Conservation (phyloP, 2,329 filamentous ascomycete genomes). For the Fusarium papillatum region DNA sequence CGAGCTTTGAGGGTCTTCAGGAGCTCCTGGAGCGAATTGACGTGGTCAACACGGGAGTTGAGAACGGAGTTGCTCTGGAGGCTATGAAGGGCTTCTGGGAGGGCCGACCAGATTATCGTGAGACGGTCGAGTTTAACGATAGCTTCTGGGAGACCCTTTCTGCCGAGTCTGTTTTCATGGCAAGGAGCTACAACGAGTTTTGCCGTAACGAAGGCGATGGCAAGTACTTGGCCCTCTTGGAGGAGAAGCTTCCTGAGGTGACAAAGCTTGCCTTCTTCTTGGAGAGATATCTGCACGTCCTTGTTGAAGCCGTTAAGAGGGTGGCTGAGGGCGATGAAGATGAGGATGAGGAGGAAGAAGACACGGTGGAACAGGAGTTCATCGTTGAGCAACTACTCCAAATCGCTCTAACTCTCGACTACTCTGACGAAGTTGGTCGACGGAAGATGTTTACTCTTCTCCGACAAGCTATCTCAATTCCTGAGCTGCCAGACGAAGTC, state of each 20-base stretch:
- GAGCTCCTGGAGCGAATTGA: slow-evolving; percentile 96
- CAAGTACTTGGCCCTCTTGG: slow-evolving; percentile 81
- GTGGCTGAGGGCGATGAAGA: slow-evolving; percentile 65
- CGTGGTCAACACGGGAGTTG: slow-evolving; percentile 88
- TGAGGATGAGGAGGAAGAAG: slow-evolving; percentile 78
- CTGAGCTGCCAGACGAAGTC: slow-evolving; percentile 91
- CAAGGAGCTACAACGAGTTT: slow-evolving; percentile 94
- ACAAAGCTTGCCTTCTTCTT: slow-evolving; percentile 91
- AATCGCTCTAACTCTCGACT: slow-evolving; percentile 92
- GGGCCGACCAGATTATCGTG: slow-evolving; percentile 85
- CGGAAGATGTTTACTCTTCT: slow-evolving; percentile 96
- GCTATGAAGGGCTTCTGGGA: slow-evolving; percentile 99
- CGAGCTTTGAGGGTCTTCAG: slow-evolving; percentile 85
- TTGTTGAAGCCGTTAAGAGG: slow-evolving; percentile 74
- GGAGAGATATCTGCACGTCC: slow-evolving; percentile 80
- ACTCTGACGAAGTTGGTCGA: slow-evolving; percentile 96
- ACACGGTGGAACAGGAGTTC: slow-evolving; percentile 92
- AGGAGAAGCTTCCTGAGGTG: slow-evolving; percentile 96
- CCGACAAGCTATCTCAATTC: slow-evolving; percentile 85
- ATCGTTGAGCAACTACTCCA: slow-evolving; percentile 95
- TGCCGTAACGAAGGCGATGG: slow-evolving; percentile 82
- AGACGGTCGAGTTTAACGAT: slow-evolving; percentile 79
- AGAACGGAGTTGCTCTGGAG: slow-evolving; percentile 91
- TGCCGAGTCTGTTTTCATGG: slow-evolving; percentile 91
- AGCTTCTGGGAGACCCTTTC: slow-evolving; percentile 85